phyloP scores from a whole-genome alignment of 225 moss, liverwort and hornwort genomes.

The Marchantia paleacea region DNA sequence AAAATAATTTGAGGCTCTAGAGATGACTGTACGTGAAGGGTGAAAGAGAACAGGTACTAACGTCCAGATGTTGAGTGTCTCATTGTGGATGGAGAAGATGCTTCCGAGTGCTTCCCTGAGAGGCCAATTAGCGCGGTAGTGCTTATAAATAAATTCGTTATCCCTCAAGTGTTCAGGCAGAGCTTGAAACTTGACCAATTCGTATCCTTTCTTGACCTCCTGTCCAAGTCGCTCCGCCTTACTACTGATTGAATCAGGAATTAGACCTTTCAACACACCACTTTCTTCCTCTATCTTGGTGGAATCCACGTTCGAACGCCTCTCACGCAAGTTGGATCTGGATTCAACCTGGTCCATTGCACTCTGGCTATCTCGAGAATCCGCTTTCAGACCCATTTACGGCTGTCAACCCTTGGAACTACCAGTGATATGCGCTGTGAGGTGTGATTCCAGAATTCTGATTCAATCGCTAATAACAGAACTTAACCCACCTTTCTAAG shows the following conservation, averaged over 20 bases:
- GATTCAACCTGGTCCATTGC: not conserved
- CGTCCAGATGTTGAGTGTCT: slow-evolving; percentile 99
- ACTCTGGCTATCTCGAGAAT: not conserved
- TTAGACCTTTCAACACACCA: not conserved
- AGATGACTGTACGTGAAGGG: not conserved
- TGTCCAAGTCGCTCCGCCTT: slow-evolving; percentile 38
- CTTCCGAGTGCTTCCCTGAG: slow-evolving; percentile 76
- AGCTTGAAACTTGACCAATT: slow-evolving; percentile 64
- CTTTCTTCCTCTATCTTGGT: not conserved
- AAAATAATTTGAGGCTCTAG: too few species aligned
- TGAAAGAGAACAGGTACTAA: slow-evolving; percentile 31
- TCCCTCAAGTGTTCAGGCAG: slow-evolving; percentile 78
- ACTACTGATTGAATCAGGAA: slow-evolving; percentile 17
- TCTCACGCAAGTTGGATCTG: not conserved
- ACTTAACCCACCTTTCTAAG: too few species aligned
- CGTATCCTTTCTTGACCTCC: slow-evolving; percentile 70
- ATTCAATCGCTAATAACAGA: too few species aligned
- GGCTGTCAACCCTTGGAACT: too few species aligned
- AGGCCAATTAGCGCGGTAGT: slow-evolving; percentile 81
- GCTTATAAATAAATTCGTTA: slow-evolving; percentile 73
- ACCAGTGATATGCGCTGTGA: too few species aligned
- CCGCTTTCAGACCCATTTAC: too few species aligned
- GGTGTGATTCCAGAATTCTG: too few species aligned
- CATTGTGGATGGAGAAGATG: slow-evolving; percentile 89
- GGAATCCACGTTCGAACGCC: not conserved